These are phyloP conservation scores for Purpureocillium lavendulum DNA, from an alignment of 2,329 filamentous ascomycete species.

Conservation along the genomic window DNA sequence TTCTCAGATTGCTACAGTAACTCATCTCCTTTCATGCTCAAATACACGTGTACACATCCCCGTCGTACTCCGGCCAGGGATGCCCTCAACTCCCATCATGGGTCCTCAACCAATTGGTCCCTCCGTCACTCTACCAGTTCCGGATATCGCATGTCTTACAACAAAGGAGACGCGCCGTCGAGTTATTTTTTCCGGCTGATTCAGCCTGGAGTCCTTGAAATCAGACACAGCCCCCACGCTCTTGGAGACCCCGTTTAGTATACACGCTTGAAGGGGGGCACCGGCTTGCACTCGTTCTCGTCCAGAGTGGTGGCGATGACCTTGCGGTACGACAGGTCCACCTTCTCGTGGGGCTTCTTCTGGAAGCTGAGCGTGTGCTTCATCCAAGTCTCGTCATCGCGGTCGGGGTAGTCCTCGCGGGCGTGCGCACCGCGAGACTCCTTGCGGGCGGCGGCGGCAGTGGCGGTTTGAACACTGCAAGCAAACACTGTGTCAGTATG, in stretches of 20 bases:
- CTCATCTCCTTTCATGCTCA: no score
- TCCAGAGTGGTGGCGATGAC: slow-evolving; percentile 82
- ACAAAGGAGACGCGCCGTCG: slow-evolving; percentile 7
- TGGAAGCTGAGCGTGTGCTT: slow-evolving; percentile 98
- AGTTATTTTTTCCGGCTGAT: background rate
- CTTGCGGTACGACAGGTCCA: slow-evolving; percentile 77
- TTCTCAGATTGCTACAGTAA: no score
- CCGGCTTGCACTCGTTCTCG: slow-evolving; percentile 90
- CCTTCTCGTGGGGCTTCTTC: slow-evolving; percentile 80
- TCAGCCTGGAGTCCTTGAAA: background rate
- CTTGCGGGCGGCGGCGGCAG: slow-evolving; percentile 85
- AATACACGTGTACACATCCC: no score
- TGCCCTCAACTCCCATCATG: background rate
- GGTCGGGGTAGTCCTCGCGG: slow-evolving; percentile 90
- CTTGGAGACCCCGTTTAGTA: slow-evolving; percentile 46
- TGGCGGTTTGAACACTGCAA: slow-evolving; percentile 75
- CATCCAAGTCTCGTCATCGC: slow-evolving; percentile 97
- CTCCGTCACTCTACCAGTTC: slow-evolving; percentile 1
- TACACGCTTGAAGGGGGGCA: slow-evolving; percentile 92
- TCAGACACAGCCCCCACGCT: no score
- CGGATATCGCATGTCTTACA: slow-evolving; percentile 8
- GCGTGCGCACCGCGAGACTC: slow-evolving; percentile 96
- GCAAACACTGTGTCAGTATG: slow-evolving; percentile 2
- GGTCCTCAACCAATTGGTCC: background rate
- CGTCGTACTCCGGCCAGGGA: no score